Evolutionary conservation across 2,329 filamentous ascomycete genomes (phyloP).

Genomic region (Cryphonectria parasitica): DNA sequence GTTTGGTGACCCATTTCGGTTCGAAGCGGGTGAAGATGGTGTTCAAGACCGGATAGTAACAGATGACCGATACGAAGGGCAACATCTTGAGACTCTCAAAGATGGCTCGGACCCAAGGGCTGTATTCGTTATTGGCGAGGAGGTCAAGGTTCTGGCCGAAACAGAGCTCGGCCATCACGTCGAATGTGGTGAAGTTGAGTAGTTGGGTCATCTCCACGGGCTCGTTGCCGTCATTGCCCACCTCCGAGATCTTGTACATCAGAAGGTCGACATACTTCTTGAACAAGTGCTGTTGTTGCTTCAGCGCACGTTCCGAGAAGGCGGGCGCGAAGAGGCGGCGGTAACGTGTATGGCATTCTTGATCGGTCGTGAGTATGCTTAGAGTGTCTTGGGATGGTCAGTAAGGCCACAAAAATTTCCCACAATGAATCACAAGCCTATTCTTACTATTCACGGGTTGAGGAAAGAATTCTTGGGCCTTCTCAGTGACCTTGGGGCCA

Average conservation of each 20-base stretch:
- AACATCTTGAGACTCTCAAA: slow-evolving; percentile 35
- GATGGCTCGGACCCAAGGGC: slow-evolving; percentile 32
- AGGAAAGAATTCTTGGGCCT: slow-evolving; percentile 30
- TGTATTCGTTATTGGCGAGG: slow-evolving; percentile 28
- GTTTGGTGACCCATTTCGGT: slow-evolving; percentile 32
- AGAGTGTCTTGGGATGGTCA: slow-evolving; percentile 21
- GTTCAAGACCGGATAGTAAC: slow-evolving; percentile 34
- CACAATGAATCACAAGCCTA: not conserved
- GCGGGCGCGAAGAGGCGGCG: slow-evolving; percentile 32
- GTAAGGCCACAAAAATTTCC: not conserved
- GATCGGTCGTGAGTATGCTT: slow-evolving; percentile 31
- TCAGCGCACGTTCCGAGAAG: slow-evolving; percentile 32
- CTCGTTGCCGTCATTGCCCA: slow-evolving; percentile 21
- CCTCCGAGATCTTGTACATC: slow-evolving; percentile 42
- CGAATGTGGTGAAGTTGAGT: slow-evolving; percentile 33
- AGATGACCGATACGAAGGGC: slow-evolving; percentile 33
- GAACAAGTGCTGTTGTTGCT: slow-evolving; percentile 35
- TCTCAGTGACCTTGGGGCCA: slow-evolving; percentile 27
- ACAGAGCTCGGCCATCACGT: slow-evolving; percentile 33
- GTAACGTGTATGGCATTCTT: slow-evolving; percentile 31
- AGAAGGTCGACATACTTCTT: slow-evolving; percentile 44
- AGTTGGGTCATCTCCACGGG: slow-evolving; percentile 32
- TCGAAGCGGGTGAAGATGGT: slow-evolving; percentile 32
- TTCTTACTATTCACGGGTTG: slow-evolving; percentile 31
- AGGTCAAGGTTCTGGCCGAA: slow-evolving; percentile 31